Evolutionary conservation across 2,329 filamentous ascomycete genomes (phyloP).

Genomic region (Aspergillus neoniger): DNA sequence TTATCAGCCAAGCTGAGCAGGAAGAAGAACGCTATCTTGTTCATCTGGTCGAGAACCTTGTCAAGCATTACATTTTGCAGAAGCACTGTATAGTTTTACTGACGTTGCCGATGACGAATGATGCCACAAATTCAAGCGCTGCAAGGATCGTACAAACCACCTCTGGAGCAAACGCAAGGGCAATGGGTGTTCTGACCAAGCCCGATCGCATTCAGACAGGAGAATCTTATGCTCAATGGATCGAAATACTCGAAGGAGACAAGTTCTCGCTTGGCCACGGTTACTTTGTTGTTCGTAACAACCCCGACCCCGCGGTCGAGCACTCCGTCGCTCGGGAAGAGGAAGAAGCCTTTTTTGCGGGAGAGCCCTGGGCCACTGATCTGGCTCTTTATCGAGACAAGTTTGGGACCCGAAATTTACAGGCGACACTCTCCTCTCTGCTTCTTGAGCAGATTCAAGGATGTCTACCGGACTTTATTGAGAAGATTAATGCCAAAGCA

Average conservation of each 20-base stretch:
- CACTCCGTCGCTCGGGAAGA: conserved; percentile 51
- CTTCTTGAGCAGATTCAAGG: conserved; percentile 51
- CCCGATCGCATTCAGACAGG: conserved; percentile 68
- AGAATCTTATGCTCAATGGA: conserved; percentile 59
- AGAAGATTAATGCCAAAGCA: conserved; percentile 51
- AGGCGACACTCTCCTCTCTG: conserved; percentile 50
- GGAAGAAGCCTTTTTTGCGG: conserved; percentile 55
- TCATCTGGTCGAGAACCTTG: conserved; percentile 69
- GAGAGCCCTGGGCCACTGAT: conserved; percentile 48
- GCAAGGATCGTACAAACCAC: conserved; percentile 63
- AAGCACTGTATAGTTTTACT: conserved; percentile 74
- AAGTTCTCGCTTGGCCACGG: conserved; percentile 69
- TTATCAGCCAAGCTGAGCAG: conserved; percentile 70
- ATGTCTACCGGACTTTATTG: conserved; percentile 37
- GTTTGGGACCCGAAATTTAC: conserved; percentile 57
- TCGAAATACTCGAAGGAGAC: conserved; percentile 62
- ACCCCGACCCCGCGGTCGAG: conserved; percentile 46
- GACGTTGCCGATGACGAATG: conserved; percentile 74
- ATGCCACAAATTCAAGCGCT: conserved; percentile 73
- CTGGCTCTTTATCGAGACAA: conserved; percentile 44
- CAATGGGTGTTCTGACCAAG: conserved; percentile 79
- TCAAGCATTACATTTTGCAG: conserved; percentile 68
- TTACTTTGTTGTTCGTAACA: conserved; percentile 73
- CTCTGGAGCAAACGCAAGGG: conserved; percentile 57
- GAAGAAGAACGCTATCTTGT: conserved; percentile 69